Evolutionary conservation across 495 filamentous ascomycete genomes (phyloP).

Genomic region (Daldinia bambusicola): DNA sequence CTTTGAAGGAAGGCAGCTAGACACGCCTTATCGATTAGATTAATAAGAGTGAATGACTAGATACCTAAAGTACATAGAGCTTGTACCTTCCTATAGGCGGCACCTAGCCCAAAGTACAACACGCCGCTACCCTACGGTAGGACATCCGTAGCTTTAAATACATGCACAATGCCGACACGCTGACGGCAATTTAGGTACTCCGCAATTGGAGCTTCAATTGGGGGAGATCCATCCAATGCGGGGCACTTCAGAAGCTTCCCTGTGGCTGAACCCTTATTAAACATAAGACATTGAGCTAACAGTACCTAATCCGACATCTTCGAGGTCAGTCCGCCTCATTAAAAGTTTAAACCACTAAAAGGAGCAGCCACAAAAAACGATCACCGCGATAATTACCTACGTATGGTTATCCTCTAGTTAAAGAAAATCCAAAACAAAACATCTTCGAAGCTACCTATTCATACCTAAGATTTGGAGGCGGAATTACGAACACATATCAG

Average conservation of each 20-base stretch:
- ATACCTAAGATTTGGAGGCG: not conserved
- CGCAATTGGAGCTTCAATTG: slow-evolving; percentile 32
- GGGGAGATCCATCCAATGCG: slow-evolving; percentile 3
- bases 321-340: slow-evolving; percentile 24
- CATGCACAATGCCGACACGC: not conserved
- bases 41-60: too few species aligned
- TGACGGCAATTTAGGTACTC: slow-evolving; percentile 6
- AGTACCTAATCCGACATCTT: slow-evolving; percentile 12
- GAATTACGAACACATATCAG: too few species aligned
- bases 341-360: slow-evolving; percentile 8
- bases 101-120: too few species aligned
- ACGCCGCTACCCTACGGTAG: not conserved
- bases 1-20: slow-evolving; percentile 8
- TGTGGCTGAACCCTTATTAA: slow-evolving; percentile 32
- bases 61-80: not conserved
- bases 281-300: slow-evolving; percentile 1
- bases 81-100: not conserved
- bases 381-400: slow-evolving; percentile 22
- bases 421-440: slow-evolving; percentile 4
- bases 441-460: slow-evolving; percentile 1
- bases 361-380: slow-evolving; percentile 27
- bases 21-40: slow-evolving; percentile 25
- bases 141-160: not conserved
- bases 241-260: slow-evolving; percentile 20
- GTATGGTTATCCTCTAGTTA: slow-evolving; percentile 2